phyloP scores from a whole-genome alignment of 2,329 filamentous ascomycete genomes.

The Colletotrichum aenigma region DNA sequence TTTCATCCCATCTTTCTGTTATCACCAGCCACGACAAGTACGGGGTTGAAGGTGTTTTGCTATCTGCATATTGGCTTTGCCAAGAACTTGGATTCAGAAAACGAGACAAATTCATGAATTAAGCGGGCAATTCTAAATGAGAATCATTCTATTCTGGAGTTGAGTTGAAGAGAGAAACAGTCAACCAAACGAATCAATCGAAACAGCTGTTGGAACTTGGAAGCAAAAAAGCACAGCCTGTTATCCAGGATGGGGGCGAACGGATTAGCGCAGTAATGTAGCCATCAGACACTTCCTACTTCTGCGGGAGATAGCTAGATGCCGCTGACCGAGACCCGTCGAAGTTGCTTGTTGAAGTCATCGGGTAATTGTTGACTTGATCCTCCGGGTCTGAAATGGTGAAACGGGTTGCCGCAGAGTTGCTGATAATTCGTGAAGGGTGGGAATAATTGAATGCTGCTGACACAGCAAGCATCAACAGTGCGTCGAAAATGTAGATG shows the following conservation, averaged over 20 bases:
- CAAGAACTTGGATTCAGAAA: neutral
- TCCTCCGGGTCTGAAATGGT: neutral
- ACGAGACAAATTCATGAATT: neutral
- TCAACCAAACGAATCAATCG: neutral
- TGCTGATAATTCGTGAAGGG: conserved; percentile 14
- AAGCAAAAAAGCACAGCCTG: neutral
- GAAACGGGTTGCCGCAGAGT: neutral
- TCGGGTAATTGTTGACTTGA: neutral
- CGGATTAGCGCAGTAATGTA: neutral
- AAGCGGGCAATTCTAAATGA: neutral
- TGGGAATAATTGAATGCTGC: conserved; percentile 17
- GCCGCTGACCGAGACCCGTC: neutral
- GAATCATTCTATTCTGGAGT: neutral
- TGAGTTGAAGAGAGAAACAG: neutral
- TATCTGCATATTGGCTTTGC: neutral
- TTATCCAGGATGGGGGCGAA: neutral
- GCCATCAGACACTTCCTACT: neutral
- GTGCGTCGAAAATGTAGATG: conserved; percentile 42
- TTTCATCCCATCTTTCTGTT: neutral
- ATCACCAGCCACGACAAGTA: neutral
- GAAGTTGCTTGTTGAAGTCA: neutral
- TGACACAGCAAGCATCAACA: conserved; percentile 33
- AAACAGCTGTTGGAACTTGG: neutral
- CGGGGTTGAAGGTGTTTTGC: neutral
- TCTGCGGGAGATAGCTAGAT: neutral